These are phyloP conservation scores for Zygosaccharomyces bailii DNA, from an alignment of 805 yeast genomes.

Conservation along the genomic window DNA sequence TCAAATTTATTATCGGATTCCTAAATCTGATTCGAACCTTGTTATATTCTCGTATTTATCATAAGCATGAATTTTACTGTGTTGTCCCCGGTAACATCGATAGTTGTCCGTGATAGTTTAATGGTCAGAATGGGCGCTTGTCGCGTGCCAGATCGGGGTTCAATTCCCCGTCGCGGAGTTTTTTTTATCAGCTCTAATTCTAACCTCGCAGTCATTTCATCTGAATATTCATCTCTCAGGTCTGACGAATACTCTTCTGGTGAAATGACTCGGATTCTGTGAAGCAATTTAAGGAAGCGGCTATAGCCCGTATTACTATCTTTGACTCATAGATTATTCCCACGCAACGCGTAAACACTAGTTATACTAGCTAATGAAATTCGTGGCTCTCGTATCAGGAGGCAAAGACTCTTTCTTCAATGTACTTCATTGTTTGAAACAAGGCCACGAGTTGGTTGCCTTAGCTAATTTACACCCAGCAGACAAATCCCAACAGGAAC, in stretches of 20 bases:
- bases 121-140: constrained; percentile 30
- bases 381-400: constrained; percentile 88
- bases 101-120: constrained; percentile 24
- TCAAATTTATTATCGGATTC: background rate
- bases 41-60: no score
- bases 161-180: constrained; percentile 31
- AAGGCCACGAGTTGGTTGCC: constrained; percentile 84
- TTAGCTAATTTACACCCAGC: constrained; percentile 80
- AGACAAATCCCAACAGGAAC: constrained; percentile 51
- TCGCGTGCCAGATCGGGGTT: constrained; percentile 32
- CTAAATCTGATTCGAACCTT: no score
- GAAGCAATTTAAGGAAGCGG: no score
- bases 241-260: background rate
- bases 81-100: no score
- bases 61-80: no score
- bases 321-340: no score
- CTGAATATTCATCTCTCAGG: background rate
- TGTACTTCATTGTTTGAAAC: constrained; percentile 75
- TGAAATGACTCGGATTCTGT: background rate
- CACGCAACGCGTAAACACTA: background rate
- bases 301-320: no score
- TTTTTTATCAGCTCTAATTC: constrained; percentile 8
- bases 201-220: background rate
- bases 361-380: constrained; percentile 59
- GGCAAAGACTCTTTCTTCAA: constrained; percentile 96